Evolutionary conservation across 83 land plant species (phyloP), one percentile per base, ranked within the genome.

Genomic region (Picea engelmannii): DNA sequence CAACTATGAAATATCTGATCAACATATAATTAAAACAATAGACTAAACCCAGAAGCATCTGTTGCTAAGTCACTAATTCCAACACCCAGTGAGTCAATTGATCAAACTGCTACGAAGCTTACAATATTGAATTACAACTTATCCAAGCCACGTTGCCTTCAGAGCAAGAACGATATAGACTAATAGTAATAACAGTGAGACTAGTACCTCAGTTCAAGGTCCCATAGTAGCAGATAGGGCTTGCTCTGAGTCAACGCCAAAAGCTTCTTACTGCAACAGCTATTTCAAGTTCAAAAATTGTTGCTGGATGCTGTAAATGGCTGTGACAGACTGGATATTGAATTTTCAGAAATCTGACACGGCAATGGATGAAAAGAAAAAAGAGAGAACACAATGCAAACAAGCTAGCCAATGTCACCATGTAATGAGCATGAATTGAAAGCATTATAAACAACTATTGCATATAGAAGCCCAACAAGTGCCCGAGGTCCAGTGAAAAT

Each of bases 401-500:
- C 82, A 31, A 88, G 86, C 15, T 86, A 44, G 16, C 85, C 86
- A 18, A 88, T 75, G 83, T 83, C 83, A 68, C 60, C 55, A 15
- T 86, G 16, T 80, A 66, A 69, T 86, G 90, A 5, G 90, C 90
- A 62, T 88, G 89, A 78, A 76, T 77, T 11, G 90, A 79, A 67
- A 88, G 83, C 86, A 88, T 86, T 64, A 88, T 86, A 68, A 88
- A 88, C n/a, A n/a, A n/a, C n/a, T 85, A 83, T 88, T 70, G 89
- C 83, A 78, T 83, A 88, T n/a, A 88, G 78, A 35, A 88, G 62
- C 3, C 90, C 90, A 7, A 83, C 47, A 18, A 88, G 90, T 10
- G 90, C 89, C 70, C 75, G 69, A 4, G 90, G 90, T 18, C 90
- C 82, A 67, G 80, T 88, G 62, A 88, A 66, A 7, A 86, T 81